These are phyloP conservation scores for Fusarium decemcellulare DNA, from an alignment of 2,329 filamentous ascomycete species.

Conservation along the genomic window DNA sequence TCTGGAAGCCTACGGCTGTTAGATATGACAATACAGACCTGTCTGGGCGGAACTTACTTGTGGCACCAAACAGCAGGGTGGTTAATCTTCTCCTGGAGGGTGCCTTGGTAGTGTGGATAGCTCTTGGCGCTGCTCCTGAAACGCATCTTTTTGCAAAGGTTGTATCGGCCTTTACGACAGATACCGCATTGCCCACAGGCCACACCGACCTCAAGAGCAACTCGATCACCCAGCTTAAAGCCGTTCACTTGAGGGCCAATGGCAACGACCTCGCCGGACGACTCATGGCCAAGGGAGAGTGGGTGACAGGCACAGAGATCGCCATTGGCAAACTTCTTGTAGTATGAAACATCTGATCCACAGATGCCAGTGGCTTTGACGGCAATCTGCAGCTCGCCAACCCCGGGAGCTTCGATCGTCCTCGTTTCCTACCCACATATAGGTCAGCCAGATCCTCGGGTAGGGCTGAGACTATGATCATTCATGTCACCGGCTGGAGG, in stretches of 20 bases:
- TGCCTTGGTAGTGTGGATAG: constrained; percentile 75
- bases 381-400: constrained; percentile 74
- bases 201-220: constrained; percentile 71
- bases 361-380: constrained; percentile 78
- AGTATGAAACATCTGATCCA: constrained; percentile 79
- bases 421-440: constrained; percentile 62
- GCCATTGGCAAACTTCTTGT: constrained; percentile 80
- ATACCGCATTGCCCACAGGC: constrained; percentile 66
- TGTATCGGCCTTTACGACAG: constrained; percentile 70
- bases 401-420: constrained; percentile 61
- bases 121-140: constrained; percentile 75
- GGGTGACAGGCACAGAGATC: constrained; percentile 77
- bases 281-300: constrained; percentile 75
- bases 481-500: constrained; percentile 15
- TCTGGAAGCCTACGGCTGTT: constrained; percentile 66
- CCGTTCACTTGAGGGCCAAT: constrained; percentile 67
- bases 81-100: constrained; percentile 73
- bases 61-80: constrained; percentile 75
- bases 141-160: constrained; percentile 73
- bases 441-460: constrained; percentile 34
- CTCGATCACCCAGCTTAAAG: constrained; percentile 69
- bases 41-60: constrained; percentile 59
- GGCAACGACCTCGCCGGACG: constrained; percentile 70
- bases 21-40: neutral
- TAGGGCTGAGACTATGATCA: constrained; percentile 40